Percentiles rank a stretch among this genome's conserved stretches.
Conservation (phyloP, 2,329 filamentous ascomycete genomes). For the Neofusicoccum cordaticola region DNA sequence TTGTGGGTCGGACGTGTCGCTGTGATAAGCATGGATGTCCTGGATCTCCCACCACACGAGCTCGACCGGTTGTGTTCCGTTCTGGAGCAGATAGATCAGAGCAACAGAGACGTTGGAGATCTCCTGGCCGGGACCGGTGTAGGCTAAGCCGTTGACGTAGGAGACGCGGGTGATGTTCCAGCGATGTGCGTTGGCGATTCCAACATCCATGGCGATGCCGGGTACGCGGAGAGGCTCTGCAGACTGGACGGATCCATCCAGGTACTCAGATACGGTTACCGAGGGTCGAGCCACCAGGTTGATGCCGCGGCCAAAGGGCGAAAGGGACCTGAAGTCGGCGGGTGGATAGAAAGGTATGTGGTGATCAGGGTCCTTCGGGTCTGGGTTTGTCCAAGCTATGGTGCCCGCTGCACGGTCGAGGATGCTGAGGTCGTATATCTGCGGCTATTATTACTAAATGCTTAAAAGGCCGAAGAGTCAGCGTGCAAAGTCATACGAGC, state of each 20-base stretch:
- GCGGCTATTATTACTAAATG: not conserved
- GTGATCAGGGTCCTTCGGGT: not conserved
- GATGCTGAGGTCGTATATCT: constrained; percentile 5
- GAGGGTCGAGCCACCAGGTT: not conserved
- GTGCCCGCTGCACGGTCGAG: not conserved
- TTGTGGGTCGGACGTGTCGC: not conserved
- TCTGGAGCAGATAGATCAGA: not conserved
- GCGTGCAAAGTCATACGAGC: not conserved
- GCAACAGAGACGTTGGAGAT: not conserved
- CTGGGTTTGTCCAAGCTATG: not conserved
- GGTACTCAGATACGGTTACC: not conserved
- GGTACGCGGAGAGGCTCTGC: not conserved
- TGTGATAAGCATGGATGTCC: not conserved
- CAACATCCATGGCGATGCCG: not conserved
- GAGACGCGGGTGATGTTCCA: constrained; percentile 10
- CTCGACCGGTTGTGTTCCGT: not conserved
- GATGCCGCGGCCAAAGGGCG: not conserved
- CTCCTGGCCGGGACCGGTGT: not conserved
- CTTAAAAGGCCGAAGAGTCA: not conserved
- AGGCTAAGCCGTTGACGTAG: constrained; percentile 3
- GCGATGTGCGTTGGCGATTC: not conserved
- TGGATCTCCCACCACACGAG: constrained; percentile 9
- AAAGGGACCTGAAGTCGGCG: not conserved
- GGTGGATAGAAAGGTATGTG: not conserved
- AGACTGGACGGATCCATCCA: not conserved